phyloP scores from a whole-genome alignment of 768 basidiomycete species.

The Leccinum broughii region DNA sequence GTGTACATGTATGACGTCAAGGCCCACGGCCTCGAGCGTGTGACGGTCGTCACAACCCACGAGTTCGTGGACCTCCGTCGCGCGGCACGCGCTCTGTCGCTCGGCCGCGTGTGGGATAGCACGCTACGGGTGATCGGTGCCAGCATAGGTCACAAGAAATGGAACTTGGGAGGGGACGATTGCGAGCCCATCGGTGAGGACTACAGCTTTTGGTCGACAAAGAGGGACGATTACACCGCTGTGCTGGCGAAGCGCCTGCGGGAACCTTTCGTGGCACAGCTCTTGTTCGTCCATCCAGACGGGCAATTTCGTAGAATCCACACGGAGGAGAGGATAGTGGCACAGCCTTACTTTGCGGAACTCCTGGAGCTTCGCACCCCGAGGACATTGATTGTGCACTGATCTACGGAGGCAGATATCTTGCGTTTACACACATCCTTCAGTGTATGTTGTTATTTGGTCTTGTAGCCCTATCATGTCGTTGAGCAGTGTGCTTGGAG shows the following conservation, averaged over 20 bases:
- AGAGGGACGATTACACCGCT: slow-evolving; percentile 10
- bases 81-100: slow-evolving; percentile 12
- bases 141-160: not conserved
- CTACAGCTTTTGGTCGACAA: slow-evolving; percentile 17
- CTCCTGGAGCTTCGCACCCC: slow-evolving; percentile 21
- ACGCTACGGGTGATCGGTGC: slow-evolving; percentile 11
- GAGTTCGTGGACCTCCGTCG: slow-evolving; percentile 5
- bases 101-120: slow-evolving; percentile 29
- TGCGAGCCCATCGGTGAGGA: slow-evolving; percentile 7
- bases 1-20: slow-evolving; percentile 22
- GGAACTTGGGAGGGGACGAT: not conserved
- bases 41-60: slow-evolving; percentile 16
- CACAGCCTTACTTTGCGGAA: slow-evolving; percentile 14
- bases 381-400: slow-evolving; percentile 25
- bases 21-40: slow-evolving; percentile 20
- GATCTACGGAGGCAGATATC: not conserved
- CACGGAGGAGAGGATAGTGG: slow-evolving; percentile 26
- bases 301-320: slow-evolving; percentile 23
- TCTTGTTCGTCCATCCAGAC: slow-evolving; percentile 24
- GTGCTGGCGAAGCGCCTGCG: slow-evolving; percentile 17
- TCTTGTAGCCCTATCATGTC: no score
- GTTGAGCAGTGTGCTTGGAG: not conserved
- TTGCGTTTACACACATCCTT: not conserved
- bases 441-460: not conserved
- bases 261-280: slow-evolving; percentile 23